phyloP scores from a whole-genome alignment of 768 basidiomycete genomes.

The Leccinum incarnatum region DNA sequence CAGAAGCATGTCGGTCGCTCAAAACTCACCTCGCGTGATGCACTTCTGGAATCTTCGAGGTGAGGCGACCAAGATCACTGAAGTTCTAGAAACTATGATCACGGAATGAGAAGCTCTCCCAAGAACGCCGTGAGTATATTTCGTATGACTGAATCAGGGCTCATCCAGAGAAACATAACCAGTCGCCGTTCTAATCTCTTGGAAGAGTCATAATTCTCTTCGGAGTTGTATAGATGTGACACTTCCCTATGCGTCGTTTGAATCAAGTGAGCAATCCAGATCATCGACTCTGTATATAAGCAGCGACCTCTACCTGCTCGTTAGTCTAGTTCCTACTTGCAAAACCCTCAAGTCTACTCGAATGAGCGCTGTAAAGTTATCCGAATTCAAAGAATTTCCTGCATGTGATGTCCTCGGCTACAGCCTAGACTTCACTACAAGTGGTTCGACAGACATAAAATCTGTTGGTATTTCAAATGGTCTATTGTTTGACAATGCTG shows the following conservation, averaged over 20 bases:
- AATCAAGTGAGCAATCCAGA: not conserved
- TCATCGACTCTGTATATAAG: not conserved
- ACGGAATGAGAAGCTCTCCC: not conserved
- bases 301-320: not conserved
- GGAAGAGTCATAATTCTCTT: not conserved
- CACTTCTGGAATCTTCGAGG: not conserved
- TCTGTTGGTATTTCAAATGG: not conserved
- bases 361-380: not conserved
- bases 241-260: not conserved
- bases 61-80: not conserved
- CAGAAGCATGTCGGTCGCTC: not conserved
- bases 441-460: conserved; percentile 2
- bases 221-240: not conserved
- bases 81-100: not conserved
- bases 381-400: conserved; percentile 4
- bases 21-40: not conserved
- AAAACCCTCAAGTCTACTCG: not conserved
- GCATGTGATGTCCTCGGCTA: conserved; percentile 3
- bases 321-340: not conserved
- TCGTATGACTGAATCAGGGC: not conserved
- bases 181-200: not conserved
- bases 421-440: conserved; percentile 5
- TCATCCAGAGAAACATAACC: not conserved
- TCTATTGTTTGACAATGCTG: not conserved
- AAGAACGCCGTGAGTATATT: not conserved